Percentiles rank a stretch among this genome's conserved stretches.
These are phyloP conservation scores for Hemileccinum impolitum DNA, from an alignment of 768 basidiomycete species.

Conservation along the genomic window DNA sequence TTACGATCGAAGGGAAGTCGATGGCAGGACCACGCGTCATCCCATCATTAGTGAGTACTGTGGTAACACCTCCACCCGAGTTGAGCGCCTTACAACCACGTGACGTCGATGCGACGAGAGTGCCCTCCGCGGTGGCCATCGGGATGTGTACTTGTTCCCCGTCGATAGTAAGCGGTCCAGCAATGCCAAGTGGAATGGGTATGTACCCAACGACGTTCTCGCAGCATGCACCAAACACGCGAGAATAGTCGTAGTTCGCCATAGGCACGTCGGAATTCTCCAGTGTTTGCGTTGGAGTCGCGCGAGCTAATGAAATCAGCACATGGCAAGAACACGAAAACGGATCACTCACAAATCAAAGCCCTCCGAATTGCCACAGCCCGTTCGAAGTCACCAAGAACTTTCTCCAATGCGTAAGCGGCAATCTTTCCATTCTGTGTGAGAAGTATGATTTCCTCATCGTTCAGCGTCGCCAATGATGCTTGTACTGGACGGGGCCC, in stretches of 20 bases:
- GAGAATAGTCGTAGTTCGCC: slow-evolving; percentile 86
- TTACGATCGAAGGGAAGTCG: slow-evolving; percentile 80
- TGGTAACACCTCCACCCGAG: slow-evolving; percentile 91
- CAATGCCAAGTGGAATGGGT: slow-evolving; percentile 93
- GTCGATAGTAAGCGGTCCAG: slow-evolving; percentile 92
- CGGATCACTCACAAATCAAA: slow-evolving; percentile 69
- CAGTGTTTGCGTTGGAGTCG: slow-evolving; percentile 77
- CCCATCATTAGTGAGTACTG: slow-evolving; percentile 85
- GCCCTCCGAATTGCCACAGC: slow-evolving; percentile 86
- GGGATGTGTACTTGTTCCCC: slow-evolving; percentile 84
- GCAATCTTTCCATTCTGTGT: slow-evolving; percentile 91
- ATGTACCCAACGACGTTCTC: slow-evolving; percentile 99
- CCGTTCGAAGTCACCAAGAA: slow-evolving; percentile 81
- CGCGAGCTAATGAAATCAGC: slow-evolving; percentile 56
- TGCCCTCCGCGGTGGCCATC: slow-evolving; percentile 99
- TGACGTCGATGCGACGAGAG: slow-evolving; percentile 94
- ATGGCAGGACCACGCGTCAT: slow-evolving; percentile 99
- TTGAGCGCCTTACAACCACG: slow-evolving; percentile 98
- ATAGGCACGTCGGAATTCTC: slow-evolving; percentile 83
- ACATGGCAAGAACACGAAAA: slow-evolving; percentile 1
- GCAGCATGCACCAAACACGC: slow-evolving; percentile 95
- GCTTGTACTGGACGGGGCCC: slow-evolving; percentile 59
- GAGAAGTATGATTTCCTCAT: slow-evolving; percentile 90
- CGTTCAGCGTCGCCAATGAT: slow-evolving; percentile 62
- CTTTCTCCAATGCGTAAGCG: slow-evolving; percentile 94